Conservation (phyloP, 371 early-diverging fungal species). For the Caulochytrium protostelioides region DNA sequence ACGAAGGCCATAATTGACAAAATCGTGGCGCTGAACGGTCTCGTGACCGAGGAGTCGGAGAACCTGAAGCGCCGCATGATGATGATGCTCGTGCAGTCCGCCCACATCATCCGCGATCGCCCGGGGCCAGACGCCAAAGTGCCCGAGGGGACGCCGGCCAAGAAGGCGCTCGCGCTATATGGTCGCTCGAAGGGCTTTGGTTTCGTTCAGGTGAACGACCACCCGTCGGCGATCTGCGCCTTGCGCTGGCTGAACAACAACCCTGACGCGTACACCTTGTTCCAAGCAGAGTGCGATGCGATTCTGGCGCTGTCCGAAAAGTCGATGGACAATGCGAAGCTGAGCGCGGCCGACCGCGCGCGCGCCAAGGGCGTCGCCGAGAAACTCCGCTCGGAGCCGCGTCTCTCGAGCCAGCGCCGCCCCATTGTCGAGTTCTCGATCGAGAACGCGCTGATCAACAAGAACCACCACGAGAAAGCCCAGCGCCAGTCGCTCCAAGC, state of each 20-base stretch:
- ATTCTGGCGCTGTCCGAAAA: not conserved
- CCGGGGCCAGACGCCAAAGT: slow-evolving; percentile 50
- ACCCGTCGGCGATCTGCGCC: slow-evolving; percentile 74
- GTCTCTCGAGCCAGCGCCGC: slow-evolving; percentile 1
- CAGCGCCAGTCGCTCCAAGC: too few species aligned
- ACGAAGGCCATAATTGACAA: too few species aligned
- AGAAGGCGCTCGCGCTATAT: too few species aligned
- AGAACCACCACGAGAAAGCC: slow-evolving; percentile 39
- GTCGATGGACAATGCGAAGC: too few species aligned
- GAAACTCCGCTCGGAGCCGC: slow-evolving; percentile 11
- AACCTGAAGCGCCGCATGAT: slow-evolving; percentile 16
- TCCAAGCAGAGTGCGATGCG: slow-evolving; percentile 9
- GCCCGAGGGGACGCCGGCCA: too few species aligned
- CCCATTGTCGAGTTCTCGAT: slow-evolving; percentile 73
- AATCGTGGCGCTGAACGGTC: slow-evolving; percentile 38
- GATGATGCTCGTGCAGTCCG: slow-evolving; percentile 13
- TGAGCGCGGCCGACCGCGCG: slow-evolving; percentile 1
- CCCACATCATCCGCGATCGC: slow-evolving; percentile 59
- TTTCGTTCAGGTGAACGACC: slow-evolving; percentile 68
- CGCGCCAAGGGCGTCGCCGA: slow-evolving; percentile 13
- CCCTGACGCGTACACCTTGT: slow-evolving; percentile 40
- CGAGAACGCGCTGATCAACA: slow-evolving; percentile 63
- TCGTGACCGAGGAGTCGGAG: slow-evolving; percentile 34
- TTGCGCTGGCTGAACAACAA: slow-evolving; percentile 79
- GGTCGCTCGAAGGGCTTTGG: slow-evolving; percentile 68